Base-by-base conservation (phyloP, 1,284 basidiomycete species). In the Caloboletus inedulis region DNA sequence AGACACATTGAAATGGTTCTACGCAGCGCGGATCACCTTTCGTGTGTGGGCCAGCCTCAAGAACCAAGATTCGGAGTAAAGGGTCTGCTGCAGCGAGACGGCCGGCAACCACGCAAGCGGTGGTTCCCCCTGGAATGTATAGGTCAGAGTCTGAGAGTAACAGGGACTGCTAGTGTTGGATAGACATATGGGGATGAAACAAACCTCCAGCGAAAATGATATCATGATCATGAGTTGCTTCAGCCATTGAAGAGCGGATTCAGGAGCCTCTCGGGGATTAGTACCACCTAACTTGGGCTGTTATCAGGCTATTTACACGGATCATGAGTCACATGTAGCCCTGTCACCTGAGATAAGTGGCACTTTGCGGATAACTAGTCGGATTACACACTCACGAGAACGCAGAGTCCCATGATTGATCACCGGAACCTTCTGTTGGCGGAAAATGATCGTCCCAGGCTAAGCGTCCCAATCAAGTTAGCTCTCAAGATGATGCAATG, bases 81-180 rank as follows among this genome's bases (percentile, higher is more conserved):
- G 73, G 72, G 46, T 75, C 74, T 7, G 74, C 74, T 7, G 66
- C 66, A 10, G 74, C 70, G 3, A 78, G 68, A 18, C 76, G 73
- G 3, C 76, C 73, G 13, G 76, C 75, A 4, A 68, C 63, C 6
- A 78, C 62, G 23, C 76, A 75, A 12, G 68, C 76, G 18, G 68
- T 60, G 1, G 76, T 69, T 14, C 76, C 77, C 8, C 75, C 76
- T 78, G 47, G 14, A 39, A 30, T 27, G 31, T 19, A n/a, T n/a
- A 29, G 29, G 18, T 58, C 25, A 37, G 30, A 36, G 9, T 13
- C 9, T 14, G n/a, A 35, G 23, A 10, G 14, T 25, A 27, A 35
- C 21, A 27, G 9, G 31, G 31, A 46, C 18, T 36, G 18, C 14
- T 10, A 27, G 10, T 42, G 13, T 29, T 16, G 25, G 21, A 41